Evolutionary conservation across 371 early-diverging fungal genomes (phyloP).

Genomic region (Mucor racemosus): DNA sequence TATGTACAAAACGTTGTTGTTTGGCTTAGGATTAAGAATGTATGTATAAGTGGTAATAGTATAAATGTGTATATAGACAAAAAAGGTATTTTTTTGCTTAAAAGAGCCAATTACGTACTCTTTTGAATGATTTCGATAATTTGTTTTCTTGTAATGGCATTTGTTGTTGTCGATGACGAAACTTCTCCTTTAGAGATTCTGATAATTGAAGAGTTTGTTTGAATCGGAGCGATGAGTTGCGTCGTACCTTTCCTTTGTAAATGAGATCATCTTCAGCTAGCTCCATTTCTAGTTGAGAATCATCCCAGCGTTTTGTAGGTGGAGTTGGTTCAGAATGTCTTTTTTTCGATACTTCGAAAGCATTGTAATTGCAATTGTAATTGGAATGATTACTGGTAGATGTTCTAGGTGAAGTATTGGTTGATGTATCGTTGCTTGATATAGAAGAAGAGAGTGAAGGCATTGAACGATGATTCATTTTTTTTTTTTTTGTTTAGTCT

Average conservation of each 20-base stretch:
- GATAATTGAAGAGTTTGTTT: conserved; percentile 20
- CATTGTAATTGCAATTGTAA: conserved; percentile 1
- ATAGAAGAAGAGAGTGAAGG: conserved; percentile 24
- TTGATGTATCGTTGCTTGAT: conserved; percentile 10
- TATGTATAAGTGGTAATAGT: background rate
- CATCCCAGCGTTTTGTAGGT: conserved; percentile 30
- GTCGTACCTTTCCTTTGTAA: conserved; percentile 18
- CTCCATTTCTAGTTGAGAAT: conserved; percentile 36
- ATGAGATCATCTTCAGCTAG: conserved; percentile 40
- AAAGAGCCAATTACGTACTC: conserved; percentile 17
- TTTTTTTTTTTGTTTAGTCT: no score
- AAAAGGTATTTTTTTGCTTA: background rate
- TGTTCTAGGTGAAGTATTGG: conserved; percentile 16
- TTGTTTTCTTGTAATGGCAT: conserved; percentile 30
- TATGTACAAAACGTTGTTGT: background rate
- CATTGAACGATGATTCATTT: conserved; percentile 21
- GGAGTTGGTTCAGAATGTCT: conserved; percentile 19
- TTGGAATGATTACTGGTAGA: background rate
- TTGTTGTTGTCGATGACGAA: conserved; percentile 28
- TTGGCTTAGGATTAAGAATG: background rate
- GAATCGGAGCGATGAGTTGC: conserved; percentile 30
- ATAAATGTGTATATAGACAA: conserved; percentile 1
- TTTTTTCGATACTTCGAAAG: background rate
- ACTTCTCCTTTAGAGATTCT: conserved; percentile 23
- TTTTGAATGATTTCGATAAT: conserved; percentile 25